These are phyloP conservation scores for Nakaseomyces delphensis DNA, from an alignment of 1,139 yeast species.

Conservation along the genomic window DNA sequence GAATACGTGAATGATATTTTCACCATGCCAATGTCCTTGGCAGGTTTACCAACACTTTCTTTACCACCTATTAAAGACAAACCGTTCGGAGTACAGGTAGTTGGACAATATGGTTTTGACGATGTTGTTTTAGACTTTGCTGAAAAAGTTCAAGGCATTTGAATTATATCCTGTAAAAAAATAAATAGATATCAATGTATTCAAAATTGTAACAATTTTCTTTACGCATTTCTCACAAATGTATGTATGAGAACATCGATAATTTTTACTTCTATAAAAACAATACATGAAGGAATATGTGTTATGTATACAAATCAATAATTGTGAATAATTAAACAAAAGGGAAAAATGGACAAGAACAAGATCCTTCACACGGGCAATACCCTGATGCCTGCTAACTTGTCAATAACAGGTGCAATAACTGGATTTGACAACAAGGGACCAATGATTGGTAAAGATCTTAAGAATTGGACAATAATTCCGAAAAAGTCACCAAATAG, in stretches of 20 bases:
- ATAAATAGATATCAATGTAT: conserved; percentile 24
- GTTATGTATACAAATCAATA: background rate
- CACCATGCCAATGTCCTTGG: conserved; percentile 84
- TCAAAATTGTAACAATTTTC: background rate
- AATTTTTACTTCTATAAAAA: background rate
- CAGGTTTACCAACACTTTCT: conserved; percentile 80
- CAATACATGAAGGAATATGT: conserved; percentile 3
- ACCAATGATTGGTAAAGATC: conserved; percentile 84
- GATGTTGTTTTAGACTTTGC: conserved; percentile 41
- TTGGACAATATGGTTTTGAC: conserved; percentile 86
- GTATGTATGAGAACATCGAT: too few species aligned
- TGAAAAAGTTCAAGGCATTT: conserved; percentile 8
- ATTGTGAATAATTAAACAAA: background rate
- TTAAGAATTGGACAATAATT: conserved; percentile 77
- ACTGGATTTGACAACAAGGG: conserved; percentile 73
- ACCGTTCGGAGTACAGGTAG: conserved; percentile 65
- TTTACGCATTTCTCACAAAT: too few species aligned
- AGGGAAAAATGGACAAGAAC: background rate
- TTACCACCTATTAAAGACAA: conserved; percentile 44
- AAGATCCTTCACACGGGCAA: conserved; percentile 46
- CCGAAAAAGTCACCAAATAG: conserved; percentile 90
- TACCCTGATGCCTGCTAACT: conserved; percentile 54
- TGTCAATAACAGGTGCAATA: conserved; percentile 69
- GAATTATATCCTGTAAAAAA: background rate
- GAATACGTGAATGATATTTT: conserved; percentile 73